phyloP scores from a whole-genome alignment of 208 protist species.

The Trypanosoma congolense region DNA sequence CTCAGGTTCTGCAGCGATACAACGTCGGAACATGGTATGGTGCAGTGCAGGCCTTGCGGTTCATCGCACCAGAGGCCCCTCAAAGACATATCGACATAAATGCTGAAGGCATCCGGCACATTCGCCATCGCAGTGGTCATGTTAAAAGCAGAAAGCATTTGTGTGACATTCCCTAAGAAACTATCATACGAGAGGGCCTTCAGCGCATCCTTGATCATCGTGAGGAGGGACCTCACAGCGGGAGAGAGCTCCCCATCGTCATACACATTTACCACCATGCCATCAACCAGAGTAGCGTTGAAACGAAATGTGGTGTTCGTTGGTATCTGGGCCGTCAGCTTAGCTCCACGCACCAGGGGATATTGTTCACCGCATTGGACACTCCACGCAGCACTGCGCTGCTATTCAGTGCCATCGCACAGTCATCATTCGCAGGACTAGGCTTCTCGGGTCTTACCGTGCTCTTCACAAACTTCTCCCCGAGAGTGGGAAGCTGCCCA shows the following conservation, averaged over 20 bases:
- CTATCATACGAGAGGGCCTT: not conserved
- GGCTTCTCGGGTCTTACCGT: not conserved
- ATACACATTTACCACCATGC: conserved; percentile 11
- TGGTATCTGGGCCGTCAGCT: conserved; percentile 3
- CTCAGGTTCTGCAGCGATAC: conserved; percentile 21
- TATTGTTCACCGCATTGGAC: conserved; percentile 14
- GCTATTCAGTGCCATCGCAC: conserved; percentile 10
- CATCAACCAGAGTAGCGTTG: conserved; percentile 10
- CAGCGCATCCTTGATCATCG: not conserved
- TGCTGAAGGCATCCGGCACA: not conserved
- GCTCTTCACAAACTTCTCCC: not conserved
- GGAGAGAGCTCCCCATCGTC: not conserved
- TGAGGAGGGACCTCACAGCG: not conserved
- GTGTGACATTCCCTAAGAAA: not conserved
- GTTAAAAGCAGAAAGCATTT: not conserved
- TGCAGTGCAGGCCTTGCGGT: conserved; percentile 12
- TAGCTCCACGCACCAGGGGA: conserved; percentile 18
- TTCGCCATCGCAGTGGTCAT: not conserved
- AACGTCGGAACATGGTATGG: conserved; percentile 16
- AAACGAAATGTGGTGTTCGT: conserved; percentile 18
- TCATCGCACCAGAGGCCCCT: conserved; percentile 19
- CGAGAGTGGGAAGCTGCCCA: conserved; percentile 8
- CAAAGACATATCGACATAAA: conserved; percentile 20
- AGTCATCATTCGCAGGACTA: conserved; percentile 12
- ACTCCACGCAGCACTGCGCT: conserved; percentile 17